These are phyloP conservation scores for Exophiala phaeomuriformis DNA, from an alignment of 2,329 filamentous ascomycete genomes.

Conservation along the genomic window DNA sequence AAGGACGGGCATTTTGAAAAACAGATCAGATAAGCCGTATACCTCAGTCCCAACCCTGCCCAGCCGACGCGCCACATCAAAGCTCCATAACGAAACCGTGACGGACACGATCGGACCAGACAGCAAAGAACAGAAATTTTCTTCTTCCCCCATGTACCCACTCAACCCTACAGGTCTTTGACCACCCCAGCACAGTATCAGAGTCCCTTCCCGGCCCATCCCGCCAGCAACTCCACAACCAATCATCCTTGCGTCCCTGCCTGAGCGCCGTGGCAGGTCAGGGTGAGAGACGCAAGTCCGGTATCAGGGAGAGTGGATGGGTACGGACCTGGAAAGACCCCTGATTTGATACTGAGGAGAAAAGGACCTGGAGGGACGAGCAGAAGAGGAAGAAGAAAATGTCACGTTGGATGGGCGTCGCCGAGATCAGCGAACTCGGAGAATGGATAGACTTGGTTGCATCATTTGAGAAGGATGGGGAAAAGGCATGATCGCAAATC, in stretches of 20 bases:
- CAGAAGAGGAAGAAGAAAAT: no score
- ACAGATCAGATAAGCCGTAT: conserved; percentile 26
- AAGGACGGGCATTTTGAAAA: neutral
- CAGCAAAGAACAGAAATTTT: conserved; percentile 8
- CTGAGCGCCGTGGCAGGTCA: conserved; percentile 6
- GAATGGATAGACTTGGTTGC: conserved; percentile 59
- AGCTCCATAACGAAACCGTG: conserved; percentile 21
- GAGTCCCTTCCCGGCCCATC: neutral
- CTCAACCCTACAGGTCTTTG: neutral
- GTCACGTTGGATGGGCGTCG: conserved; percentile 10
- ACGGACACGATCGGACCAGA: conserved; percentile 5
- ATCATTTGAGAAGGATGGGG: conserved; percentile 36
- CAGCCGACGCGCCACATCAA: conserved; percentile 3
- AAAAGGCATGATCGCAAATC: neutral
- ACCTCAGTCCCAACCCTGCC: conserved; percentile 26
- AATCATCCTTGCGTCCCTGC: conserved; percentile 33
- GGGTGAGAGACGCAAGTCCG: conserved; percentile 32
- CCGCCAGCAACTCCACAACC: conserved; percentile 36
- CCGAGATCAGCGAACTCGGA: conserved; percentile 39
- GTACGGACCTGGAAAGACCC: neutral
- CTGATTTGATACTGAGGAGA: neutral
- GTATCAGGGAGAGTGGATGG: conserved; percentile 37
- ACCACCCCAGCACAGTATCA: neutral
- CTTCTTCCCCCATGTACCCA: neutral
- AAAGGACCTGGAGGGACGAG: neutral